These are phyloP conservation scores for Knoxia roxburghii DNA, from an alignment of 257 asterid genomes.

Conservation along the genomic window DNA sequence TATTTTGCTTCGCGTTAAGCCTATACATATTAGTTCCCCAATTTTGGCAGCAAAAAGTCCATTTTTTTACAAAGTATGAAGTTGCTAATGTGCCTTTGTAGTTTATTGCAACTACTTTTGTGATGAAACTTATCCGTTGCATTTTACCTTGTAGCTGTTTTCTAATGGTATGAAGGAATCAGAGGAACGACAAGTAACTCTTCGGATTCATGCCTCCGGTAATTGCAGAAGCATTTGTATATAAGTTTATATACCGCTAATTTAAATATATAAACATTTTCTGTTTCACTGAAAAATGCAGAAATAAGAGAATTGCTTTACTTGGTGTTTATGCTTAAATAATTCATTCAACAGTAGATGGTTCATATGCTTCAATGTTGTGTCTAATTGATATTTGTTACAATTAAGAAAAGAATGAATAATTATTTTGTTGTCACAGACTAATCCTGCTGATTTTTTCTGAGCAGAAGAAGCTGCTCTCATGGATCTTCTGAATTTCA, in stretches of 20 bases:
- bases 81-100: conserved; percentile 1
- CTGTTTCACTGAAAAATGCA: neutral
- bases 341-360: no score
- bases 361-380: neutral
- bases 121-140: conserved; percentile 11
- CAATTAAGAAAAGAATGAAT: neutral
- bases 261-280: neutral
- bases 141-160: conserved; percentile 49
- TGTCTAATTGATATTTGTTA: neutral
- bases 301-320: neutral
- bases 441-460: conserved; percentile 11
- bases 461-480: conserved; percentile 84
- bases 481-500: conserved; percentile 76
- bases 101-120: conserved; percentile 8
- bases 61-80: conserved; percentile 58
- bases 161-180: conserved; percentile 65
- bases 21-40: conserved; percentile 78
- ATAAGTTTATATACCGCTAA: neutral
- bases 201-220: conserved; percentile 69
- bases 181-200: conserved; percentile 51
- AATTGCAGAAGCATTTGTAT: conserved; percentile 16
- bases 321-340: neutral
- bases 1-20: conserved; percentile 36
- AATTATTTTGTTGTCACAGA: no score
- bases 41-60: conserved; percentile 86